Conservation (phyloP, 805 yeast genomes). For the Saccharomycopsis sp. region DNA sequence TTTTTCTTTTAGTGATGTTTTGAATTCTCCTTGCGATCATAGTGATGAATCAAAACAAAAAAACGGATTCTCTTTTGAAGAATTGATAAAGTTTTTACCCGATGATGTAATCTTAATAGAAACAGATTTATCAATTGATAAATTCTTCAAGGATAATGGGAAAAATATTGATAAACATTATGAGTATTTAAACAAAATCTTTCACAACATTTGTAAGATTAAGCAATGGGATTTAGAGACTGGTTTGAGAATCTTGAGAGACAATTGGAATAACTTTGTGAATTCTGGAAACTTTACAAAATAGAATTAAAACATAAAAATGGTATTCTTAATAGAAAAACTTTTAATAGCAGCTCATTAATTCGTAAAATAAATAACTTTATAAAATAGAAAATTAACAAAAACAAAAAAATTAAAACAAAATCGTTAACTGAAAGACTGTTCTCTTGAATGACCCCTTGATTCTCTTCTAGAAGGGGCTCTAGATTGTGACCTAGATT, state of each 20-base stretch:
- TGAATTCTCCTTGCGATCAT: slow-evolving; percentile 22
- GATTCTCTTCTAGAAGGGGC: neutral
- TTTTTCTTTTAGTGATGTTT: slow-evolving; percentile 45
- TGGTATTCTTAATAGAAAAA: too few relatives aligned
- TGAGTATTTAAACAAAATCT: slow-evolving; percentile 1
- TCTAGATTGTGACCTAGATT: too few relatives aligned
- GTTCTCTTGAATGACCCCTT: slow-evolving; percentile 2
- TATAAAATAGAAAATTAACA: neutral
- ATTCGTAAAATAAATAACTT: too few relatives aligned
- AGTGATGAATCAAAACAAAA: slow-evolving; percentile 21
- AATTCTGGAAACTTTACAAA: neutral
- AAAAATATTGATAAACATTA: neutral
- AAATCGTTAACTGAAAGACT: neutral
- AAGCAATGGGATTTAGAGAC: slow-evolving; percentile 7
- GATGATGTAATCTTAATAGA: slow-evolving; percentile 34
- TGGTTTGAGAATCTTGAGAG: slow-evolving; percentile 5
- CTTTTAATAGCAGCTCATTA: too few relatives aligned
- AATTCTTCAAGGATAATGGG: slow-evolving; percentile 2
- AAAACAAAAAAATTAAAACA: neutral
- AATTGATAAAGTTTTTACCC: slow-evolving; percentile 27
- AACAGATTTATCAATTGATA: slow-evolving; percentile 35
- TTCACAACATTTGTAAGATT: slow-evolving; percentile 1
- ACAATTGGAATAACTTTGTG: slow-evolving; percentile 8
- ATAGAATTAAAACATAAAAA: too few relatives aligned
- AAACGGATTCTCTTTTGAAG: slow-evolving; percentile 19